Percentiles rank a stretch among this genome's conserved stretches.
These are phyloP conservation scores for Saturnispora bothae DNA, from an alignment of 805 yeast species.

Conservation along the genomic window DNA sequence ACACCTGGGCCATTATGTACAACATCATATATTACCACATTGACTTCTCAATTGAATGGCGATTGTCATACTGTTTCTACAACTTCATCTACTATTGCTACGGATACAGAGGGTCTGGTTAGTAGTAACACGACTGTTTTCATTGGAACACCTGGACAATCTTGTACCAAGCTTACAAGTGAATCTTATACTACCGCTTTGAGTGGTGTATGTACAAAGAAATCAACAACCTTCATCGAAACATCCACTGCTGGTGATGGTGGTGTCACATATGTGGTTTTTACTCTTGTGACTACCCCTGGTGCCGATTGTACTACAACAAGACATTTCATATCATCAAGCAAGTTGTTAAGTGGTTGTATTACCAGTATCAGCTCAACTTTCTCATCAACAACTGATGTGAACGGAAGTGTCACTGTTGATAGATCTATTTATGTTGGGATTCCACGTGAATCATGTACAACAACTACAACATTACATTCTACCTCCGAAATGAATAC, in stretches of 20 bases:
- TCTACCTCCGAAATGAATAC: no score
- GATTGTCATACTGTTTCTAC: no score
- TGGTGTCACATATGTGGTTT: not conserved
- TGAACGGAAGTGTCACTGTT: not conserved
- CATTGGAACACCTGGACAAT: not conserved
- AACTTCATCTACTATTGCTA: not conserved
- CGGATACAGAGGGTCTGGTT: not conserved
- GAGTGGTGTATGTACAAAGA: not conserved
- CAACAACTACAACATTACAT: not conserved
- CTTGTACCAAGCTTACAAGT: not conserved
- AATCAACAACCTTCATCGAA: not conserved
- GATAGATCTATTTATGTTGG: not conserved
- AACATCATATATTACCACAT: no score
- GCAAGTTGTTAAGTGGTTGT: not conserved
- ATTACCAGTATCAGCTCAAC: not conserved
- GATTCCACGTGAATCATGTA: not conserved
- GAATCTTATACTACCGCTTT: not conserved
- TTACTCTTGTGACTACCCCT: not conserved
- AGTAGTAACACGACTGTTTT: not conserved
- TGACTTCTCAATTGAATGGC: no score
- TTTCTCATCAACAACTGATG: not conserved
- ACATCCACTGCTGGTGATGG: not conserved
- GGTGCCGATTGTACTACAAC: not conserved
- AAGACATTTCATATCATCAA: not conserved
- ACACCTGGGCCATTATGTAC: no score